phyloP scores from a whole-genome alignment of 202 grass and related monocot genomes.

The Alloteropsis angusta region DNA sequence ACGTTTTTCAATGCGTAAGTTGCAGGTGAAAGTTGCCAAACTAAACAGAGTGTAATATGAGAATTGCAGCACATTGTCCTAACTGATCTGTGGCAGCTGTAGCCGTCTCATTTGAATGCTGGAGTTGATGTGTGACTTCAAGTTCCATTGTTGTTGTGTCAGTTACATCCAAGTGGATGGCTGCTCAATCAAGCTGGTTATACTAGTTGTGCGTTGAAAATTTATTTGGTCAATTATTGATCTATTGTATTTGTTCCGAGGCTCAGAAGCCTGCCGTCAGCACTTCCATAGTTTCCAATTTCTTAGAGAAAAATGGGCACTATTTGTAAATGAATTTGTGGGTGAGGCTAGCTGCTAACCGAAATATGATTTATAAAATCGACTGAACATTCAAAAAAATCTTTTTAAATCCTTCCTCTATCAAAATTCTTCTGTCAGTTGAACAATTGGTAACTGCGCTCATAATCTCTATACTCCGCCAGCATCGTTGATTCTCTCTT shows the following conservation, averaged over 20 bases:
- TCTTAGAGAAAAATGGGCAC: background rate
- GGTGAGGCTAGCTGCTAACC: background rate
- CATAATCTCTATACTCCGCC: background rate
- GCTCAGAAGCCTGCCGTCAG: background rate
- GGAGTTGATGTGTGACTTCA: constrained; percentile 7
- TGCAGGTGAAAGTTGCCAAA: too few relatives aligned
- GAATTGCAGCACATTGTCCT: background rate
- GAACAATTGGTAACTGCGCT: background rate
- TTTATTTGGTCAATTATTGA: background rate
- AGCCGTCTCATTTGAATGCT: constrained; percentile 11
- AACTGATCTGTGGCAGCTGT: background rate
- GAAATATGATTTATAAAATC: background rate
- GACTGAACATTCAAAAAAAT: background rate
- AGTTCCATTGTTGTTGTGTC: background rate
- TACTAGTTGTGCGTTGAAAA: background rate
- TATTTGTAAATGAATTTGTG: background rate
- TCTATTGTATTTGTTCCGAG: background rate
- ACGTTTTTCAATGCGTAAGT: too few relatives aligned
- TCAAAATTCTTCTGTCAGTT: background rate
- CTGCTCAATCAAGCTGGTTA: background rate
- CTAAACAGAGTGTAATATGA: too few relatives aligned
- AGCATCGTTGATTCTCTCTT: background rate
- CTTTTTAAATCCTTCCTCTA: background rate
- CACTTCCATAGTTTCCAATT: background rate
- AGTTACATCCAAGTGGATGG: background rate